Percentiles rank a stretch among this genome's conserved stretches.
phyloP scores from a whole-genome alignment of 1,139 yeast genomes.

The Magnusiomyces ingens region DNA sequence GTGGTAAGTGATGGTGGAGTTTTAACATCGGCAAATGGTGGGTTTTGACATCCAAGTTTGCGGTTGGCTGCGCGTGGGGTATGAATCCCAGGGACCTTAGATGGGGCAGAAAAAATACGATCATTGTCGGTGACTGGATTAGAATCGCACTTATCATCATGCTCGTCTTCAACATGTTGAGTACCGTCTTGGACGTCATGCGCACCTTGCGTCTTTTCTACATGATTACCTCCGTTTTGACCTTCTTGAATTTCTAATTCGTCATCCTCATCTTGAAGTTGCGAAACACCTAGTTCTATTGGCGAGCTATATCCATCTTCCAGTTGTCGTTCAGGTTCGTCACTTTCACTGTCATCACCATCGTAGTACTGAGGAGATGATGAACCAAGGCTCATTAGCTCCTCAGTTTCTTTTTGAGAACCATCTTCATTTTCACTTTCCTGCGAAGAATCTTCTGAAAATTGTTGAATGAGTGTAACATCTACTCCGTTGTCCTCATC shows the following conservation, averaged over 20 bases:
- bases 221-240: not conserved
- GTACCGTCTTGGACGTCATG: not conserved
- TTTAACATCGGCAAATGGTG: not conserved
- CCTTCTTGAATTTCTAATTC: not conserved
- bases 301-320: no score
- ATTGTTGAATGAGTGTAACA: no score
- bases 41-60: not conserved
- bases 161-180: not conserved
- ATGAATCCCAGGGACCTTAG: not conserved
- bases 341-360: not conserved
- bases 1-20: not conserved
- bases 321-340: no score
- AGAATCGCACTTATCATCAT: not conserved
- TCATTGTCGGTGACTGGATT: not conserved
- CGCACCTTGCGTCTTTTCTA: not conserved
- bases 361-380: not conserved
- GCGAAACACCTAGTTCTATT: no score
- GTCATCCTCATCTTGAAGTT: not conserved
- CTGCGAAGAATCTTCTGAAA: no score
- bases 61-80: not conserved
- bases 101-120: not conserved
- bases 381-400: not conserved
- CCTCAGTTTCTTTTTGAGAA: not conserved
- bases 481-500: not conserved
- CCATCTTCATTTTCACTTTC: not conserved